Evolutionary conservation across 2,329 filamentous ascomycete species (phyloP).

Genomic region (Fusarium nodosum): DNA sequence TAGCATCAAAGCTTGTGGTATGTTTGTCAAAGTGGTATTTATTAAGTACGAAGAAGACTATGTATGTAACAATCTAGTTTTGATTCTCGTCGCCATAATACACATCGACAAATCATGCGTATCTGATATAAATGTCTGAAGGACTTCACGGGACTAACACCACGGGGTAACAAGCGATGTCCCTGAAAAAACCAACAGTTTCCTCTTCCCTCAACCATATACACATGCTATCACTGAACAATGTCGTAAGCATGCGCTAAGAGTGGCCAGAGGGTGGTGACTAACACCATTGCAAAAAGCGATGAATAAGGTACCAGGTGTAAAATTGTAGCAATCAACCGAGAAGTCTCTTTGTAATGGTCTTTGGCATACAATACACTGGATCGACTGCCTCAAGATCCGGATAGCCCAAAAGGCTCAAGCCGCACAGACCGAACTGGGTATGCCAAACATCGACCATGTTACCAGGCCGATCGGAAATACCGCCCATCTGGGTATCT

Average conservation of each 20-base stretch:
- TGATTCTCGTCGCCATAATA: not conserved
- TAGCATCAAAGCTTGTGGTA: not conserved
- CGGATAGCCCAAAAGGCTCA: constrained; percentile 85
- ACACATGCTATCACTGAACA: constrained; percentile 71
- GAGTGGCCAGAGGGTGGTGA: constrained; percentile 72
- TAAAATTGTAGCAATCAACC: constrained; percentile 48
- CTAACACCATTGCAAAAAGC: not conserved
- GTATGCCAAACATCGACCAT: constrained; percentile 99
- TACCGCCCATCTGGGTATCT: constrained; percentile 84
- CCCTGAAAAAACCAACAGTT: constrained; percentile 49
- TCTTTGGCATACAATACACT: constrained; percentile 85
- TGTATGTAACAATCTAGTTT: not conserved
- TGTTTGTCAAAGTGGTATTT: not conserved
- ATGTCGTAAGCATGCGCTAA: constrained; percentile 72
- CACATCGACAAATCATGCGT: not conserved
- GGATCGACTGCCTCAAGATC: constrained; percentile 87
- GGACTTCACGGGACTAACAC: constrained; percentile 49
- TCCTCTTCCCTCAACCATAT: constrained; percentile 76
- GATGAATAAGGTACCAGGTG: not conserved
- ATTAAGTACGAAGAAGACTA: not conserved
- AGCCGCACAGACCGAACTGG: constrained; percentile 85
- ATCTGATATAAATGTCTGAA: constrained; percentile 44
- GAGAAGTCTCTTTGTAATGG: constrained; percentile 72
- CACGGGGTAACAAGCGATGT: constrained; percentile 43
- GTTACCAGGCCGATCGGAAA: constrained; percentile 91